Evolutionary conservation across 2,329 filamentous ascomycete species (phyloP).

Genomic region (Ophiocordyceps robertsii): DNA sequence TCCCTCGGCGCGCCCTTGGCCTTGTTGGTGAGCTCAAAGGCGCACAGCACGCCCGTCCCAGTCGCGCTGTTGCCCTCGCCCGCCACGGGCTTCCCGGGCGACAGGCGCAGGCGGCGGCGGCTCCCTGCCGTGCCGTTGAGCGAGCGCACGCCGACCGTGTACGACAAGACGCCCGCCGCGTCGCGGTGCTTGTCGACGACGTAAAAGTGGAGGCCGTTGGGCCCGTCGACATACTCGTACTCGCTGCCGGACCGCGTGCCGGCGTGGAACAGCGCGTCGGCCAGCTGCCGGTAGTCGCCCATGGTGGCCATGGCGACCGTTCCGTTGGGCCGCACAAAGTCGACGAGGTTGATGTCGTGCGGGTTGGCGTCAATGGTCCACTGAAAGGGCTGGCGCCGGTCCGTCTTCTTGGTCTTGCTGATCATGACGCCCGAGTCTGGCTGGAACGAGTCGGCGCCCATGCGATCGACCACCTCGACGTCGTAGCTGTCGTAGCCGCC

Average conservation of each 20-base stretch:
- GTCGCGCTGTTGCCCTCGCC: conserved; percentile 11
- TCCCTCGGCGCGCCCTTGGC: conserved; percentile 22
- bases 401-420: conserved; percentile 35
- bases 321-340: conserved; percentile 36
- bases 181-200: conserved; percentile 29
- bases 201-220: conserved; percentile 36
- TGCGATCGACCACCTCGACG: conserved; percentile 37
- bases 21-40: conserved; percentile 32
- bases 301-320: conserved; percentile 30
- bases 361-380: conserved; percentile 42
- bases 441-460: conserved; percentile 38
- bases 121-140: conserved; percentile 17
- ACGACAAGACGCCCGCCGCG: conserved; percentile 27
- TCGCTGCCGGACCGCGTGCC: conserved; percentile 36
- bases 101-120: conserved; percentile 21
- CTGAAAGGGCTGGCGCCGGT: conserved; percentile 30
- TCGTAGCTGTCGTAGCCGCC: conserved; percentile 37
- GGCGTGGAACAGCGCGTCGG: conserved; percentile 40
- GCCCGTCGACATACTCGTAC: conserved; percentile 32
- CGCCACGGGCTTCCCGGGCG: conserved; percentile 17
- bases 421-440: conserved; percentile 39
- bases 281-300: conserved; percentile 39
- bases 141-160: conserved; percentile 32
- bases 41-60: conserved; percentile 25
- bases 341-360: conserved; percentile 33